Evolutionary conservation across 495 filamentous ascomycete species (phyloP).

Genomic region (Darksidea phi): DNA sequence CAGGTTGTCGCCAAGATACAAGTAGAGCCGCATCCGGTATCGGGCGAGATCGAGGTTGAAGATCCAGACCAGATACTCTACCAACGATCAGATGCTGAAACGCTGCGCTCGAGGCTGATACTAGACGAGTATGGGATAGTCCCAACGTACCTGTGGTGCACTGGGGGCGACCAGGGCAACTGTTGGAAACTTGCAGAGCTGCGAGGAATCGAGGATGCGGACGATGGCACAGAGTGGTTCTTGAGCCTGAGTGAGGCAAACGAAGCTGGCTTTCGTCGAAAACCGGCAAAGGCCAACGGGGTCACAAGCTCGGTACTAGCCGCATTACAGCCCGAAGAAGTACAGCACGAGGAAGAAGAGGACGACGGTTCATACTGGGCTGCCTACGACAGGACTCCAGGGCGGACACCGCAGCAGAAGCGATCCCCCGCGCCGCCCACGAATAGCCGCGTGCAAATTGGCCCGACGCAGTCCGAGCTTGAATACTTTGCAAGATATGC

Average conservation of each 20-base stretch:
- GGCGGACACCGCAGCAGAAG: conserved; percentile 68
- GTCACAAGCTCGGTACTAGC: conserved; percentile 17
- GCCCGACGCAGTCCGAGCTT: conserved; percentile 56
- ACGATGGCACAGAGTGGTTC: conserved; percentile 50
- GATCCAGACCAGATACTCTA: conserved; percentile 65
- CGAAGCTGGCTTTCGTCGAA: conserved; percentile 41
- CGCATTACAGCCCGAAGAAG: conserved; percentile 2
- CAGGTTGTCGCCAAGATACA: conserved; percentile 62
- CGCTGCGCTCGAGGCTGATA: conserved; percentile 67
- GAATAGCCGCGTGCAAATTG: conserved; percentile 38
- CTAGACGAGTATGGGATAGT: conserved; percentile 46
- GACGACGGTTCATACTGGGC: conserved; percentile 95
- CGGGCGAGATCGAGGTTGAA: conserved; percentile 80
- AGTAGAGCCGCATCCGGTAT: conserved; percentile 87
- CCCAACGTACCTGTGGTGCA: conserved; percentile 66
- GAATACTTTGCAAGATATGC: conserved; percentile 87
- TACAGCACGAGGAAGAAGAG: conserved; percentile 37
- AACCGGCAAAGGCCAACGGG: conserved; percentile 23
- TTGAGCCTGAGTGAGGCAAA: conserved; percentile 56
- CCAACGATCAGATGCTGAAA: conserved; percentile 79
- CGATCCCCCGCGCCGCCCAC: conserved; percentile 56
- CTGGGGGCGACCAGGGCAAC: conserved; percentile 60
- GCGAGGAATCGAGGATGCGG: conserved; percentile 54
- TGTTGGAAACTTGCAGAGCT: conserved; percentile 87
- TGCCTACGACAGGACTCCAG: conserved; percentile 83